These are phyloP conservation scores for Vigna mungo DNA, from an alignment of 306 rosid genomes.

Conservation along the genomic window DNA sequence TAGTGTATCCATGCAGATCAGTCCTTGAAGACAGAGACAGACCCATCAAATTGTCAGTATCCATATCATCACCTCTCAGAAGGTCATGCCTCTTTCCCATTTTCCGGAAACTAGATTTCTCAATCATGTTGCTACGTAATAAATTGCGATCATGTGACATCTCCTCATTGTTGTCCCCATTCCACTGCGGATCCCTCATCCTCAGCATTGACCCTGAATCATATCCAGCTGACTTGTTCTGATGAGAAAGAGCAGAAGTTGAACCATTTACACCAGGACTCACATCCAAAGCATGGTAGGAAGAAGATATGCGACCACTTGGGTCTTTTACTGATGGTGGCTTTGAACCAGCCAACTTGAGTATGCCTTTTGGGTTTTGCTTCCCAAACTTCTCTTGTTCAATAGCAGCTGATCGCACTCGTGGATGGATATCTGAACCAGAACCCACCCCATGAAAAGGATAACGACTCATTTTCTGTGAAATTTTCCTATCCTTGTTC, in stretches of 20 bases:
- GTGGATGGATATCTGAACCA: conserved; percentile 57
- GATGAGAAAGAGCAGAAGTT: conserved; percentile 57
- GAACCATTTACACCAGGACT: conserved; percentile 67
- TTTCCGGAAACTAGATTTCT: conserved; percentile 62
- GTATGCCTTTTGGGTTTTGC: conserved; percentile 77
- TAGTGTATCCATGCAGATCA: conserved; percentile 59
- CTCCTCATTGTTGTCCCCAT: conserved; percentile 61
- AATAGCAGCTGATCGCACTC: conserved; percentile 43
- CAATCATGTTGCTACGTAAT: conserved; percentile 52
- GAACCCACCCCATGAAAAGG: conserved; percentile 62
- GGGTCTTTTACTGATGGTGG: conserved; percentile 58
- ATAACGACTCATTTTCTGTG: conserved; percentile 54
- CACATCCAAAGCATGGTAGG: conserved; percentile 64
- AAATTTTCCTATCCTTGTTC: conserved; percentile 64
- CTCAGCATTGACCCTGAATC: conserved; percentile 64
- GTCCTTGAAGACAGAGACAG: conserved; percentile 67
- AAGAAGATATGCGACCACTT: conserved; percentile 49
- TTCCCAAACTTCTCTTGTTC: conserved; percentile 68
- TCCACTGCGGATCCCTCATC: conserved; percentile 65
- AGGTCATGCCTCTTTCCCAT: conserved; percentile 67
- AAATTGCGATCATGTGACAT: conserved; percentile 61
- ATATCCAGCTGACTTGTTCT: conserved; percentile 55
- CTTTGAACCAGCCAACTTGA: conserved; percentile 75
- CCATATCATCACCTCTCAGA: conserved; percentile 62
- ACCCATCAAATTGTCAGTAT: conserved; percentile 59